phyloP scores from a whole-genome alignment of 1,284 basidiomycete genomes.

The Cryptococcus amylolentus region DNA sequence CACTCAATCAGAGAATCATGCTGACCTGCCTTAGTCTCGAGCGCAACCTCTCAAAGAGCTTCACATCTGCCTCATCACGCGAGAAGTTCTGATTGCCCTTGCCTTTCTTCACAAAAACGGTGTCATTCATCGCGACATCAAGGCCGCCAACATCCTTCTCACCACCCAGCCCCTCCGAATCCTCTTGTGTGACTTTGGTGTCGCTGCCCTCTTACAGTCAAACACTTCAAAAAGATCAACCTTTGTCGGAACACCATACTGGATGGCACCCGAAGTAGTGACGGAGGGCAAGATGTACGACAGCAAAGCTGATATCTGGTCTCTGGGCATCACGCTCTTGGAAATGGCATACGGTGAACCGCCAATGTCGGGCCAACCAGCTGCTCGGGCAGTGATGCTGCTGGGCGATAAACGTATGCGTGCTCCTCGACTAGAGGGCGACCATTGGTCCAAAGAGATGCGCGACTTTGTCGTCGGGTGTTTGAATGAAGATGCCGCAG shows the following conservation, averaged over 20 bases:
- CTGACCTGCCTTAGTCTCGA: slow-evolving; percentile 68
- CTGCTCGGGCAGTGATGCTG: slow-evolving; percentile 82
- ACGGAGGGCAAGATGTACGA: slow-evolving; percentile 85
- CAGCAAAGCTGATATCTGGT: slow-evolving; percentile 96
- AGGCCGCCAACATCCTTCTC: slow-evolving; percentile 91
- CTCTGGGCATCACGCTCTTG: slow-evolving; percentile 87
- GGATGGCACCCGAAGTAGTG: slow-evolving; percentile 98
- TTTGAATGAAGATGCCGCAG: slow-evolving; percentile 71
- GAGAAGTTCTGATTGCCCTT: slow-evolving; percentile 83
- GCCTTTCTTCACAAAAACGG: slow-evolving; percentile 85
- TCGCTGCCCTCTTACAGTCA: slow-evolving; percentile 85
- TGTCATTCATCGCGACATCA: slow-evolving; percentile 96
- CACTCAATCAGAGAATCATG: no score
- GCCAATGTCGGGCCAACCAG: slow-evolving; percentile 71
- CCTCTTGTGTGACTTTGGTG: slow-evolving; percentile 94
- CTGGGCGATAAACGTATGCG: slow-evolving; percentile 69
- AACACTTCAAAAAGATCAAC: slow-evolving; percentile 87
- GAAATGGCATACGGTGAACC: slow-evolving; percentile 72
- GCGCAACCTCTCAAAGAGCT: slow-evolving; percentile 82
- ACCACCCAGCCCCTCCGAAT: slow-evolving; percentile 76
- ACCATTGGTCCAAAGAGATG: slow-evolving; percentile 73
- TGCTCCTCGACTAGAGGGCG: slow-evolving; percentile 71
- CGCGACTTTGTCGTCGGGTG: slow-evolving; percentile 84
- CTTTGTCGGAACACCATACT: slow-evolving; percentile 92
- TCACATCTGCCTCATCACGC: slow-evolving; percentile 79